Base-by-base conservation (phyloP, 768 basidiomycete genomes). In the Kwoniella pini region DNA sequence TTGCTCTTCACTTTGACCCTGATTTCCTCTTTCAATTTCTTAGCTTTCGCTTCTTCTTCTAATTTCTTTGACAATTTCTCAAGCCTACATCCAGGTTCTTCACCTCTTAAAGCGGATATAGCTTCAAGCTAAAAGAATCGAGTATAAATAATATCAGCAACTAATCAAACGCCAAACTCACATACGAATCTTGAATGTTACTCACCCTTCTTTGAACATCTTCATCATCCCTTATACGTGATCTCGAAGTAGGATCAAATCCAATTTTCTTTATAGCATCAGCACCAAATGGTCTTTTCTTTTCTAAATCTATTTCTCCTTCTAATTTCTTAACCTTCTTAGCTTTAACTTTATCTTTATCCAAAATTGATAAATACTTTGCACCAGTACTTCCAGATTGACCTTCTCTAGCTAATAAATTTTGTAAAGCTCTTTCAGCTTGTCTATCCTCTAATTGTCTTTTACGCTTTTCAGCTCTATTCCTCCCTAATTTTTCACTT, bases 401-500 rank as follows among this genome's bases (percentile, higher is more conserved):
- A 84, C 71, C 82, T 68, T 90, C 88, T 46, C 84, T 80, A 64
- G 84, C 81, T 62, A 91, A 72, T 39, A 92, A 76, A 38, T 77
- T 74, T 75, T 86, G 82, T 67, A 94, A 76, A 21, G 82, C 81
- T 39, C 78, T 80, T 56, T 93, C 91, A 1, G 84, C 81, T 38
- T 74, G 67, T 26, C 68, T 61, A 46, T 67, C 70, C 50, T 80
- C 78, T 12, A 84, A 63, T 71, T 83, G 83, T 44, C 91, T 84
- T 64, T 85, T 85, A 4, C 88, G 85, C 69, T 83, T 88, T 19
- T 88, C 88, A 69, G 91, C 89, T 87, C 30, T 50, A 54, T 88
- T 88, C 17, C 92, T 82, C 0, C 91, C 91, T 38, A 93, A 81
- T 58, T 81, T 85, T 78, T 95, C 93, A 0, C 82, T 74, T 2